Evolutionary conservation across 495 filamentous ascomycete genomes (phyloP), one percentile per base, ranked within the genome.

Genomic region (Friedmanniomyces simplex): DNA sequence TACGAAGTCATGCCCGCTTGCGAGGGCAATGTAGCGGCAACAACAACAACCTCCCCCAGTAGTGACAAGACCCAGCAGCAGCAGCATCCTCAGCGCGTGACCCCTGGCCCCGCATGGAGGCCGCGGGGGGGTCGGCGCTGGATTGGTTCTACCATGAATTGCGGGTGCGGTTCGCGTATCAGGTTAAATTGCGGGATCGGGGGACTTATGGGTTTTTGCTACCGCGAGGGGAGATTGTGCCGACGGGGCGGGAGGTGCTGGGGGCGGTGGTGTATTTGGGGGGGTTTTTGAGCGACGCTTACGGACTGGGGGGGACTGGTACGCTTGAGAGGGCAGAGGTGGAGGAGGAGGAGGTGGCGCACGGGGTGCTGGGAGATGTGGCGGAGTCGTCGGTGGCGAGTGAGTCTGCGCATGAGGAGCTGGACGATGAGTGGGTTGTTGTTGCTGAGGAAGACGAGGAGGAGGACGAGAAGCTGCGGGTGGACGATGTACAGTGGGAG

Each of bases 71-170:
- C 57, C 54, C 28, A 32, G 28, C 28, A 32, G 28, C 28, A 57
- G 55, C n/a, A n/a, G n/a, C n/a, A n/a, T n/a, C n/a, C n/a, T n/a
- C n/a, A n/a, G n/a, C n/a, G n/a, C n/a, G n/a, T n/a, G 53, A 63
- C 20, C 39, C 74, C 7, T 67, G 76, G 47, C 65, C 68, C 46
- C 74, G 77, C 26, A 78, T 83, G 59, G 85, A 89, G 53, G 73
- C 78, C 1, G 79, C 80, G 48, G 90, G 91, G 14, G 93, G 93
- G 14, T 91, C 88, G 39, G 88, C 88, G 8, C 81, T 98, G 43
- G 93, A 97, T 70, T 98, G 88, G 82, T 95, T 98, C 71, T 96
- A 96, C 67, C 89, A 93, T 55, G 85, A 93, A 63, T 70, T 96
- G 30, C 73, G 79, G 43, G 86, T 91, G n/a, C 80, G 75, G 34